Conservation (phyloP, 2,329 filamentous ascomycete genomes). For the Colletotrichum viniferum region DNA sequence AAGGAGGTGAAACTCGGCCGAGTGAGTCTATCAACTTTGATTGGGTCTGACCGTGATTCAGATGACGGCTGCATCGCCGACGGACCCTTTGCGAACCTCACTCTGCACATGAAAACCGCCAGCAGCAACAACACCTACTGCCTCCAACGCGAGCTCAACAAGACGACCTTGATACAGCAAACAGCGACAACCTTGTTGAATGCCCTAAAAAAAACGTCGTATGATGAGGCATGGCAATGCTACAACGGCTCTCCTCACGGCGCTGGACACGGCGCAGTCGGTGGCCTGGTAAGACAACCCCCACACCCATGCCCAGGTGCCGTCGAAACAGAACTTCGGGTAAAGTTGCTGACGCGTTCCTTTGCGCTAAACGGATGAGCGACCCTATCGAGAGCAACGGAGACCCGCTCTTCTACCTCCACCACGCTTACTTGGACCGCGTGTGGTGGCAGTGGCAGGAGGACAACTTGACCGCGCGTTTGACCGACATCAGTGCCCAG, state of each 20-base stretch:
- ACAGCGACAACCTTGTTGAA: background rate
- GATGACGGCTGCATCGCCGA: background rate
- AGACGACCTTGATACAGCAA: background rate
- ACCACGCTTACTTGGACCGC: background rate
- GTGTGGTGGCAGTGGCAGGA: background rate
- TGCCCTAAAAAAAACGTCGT: background rate
- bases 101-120: background rate
- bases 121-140: background rate
- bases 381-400: background rate
- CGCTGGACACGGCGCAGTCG: background rate
- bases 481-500: background rate
- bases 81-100: background rate
- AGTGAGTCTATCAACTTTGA: background rate
- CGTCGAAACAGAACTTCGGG: background rate
- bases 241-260: background rate
- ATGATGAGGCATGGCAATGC: background rate
- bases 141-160: background rate
- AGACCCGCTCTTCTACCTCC: background rate
- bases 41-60: background rate
- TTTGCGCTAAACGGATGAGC: background rate
- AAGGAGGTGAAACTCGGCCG: background rate
- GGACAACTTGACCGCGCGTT: background rate
- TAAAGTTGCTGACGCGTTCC: background rate
- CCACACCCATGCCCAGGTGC: background rate
- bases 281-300: background rate